A percentile compares a stretch with the other conserved stretches of the same genome.
Conservation (phyloP, 2,329 filamentous ascomycete genomes). For the Pezizomycotina sp. region DNA sequence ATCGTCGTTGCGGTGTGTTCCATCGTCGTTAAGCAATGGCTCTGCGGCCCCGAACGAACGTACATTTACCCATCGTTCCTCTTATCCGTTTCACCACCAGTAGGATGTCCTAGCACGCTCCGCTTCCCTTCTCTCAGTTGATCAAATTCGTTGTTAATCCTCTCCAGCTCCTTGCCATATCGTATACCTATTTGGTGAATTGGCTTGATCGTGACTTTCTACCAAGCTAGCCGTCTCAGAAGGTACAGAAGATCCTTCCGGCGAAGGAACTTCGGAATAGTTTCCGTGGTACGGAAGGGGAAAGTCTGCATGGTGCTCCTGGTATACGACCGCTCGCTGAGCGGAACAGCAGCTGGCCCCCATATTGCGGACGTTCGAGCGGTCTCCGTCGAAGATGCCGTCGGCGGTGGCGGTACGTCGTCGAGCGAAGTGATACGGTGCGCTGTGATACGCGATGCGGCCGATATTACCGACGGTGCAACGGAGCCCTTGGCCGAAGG, state of each 20-base stretch:
- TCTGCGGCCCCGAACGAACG: constrained; percentile 11
- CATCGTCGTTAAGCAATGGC: constrained; percentile 9
- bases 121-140: constrained; percentile 17
- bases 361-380: constrained; percentile 13
- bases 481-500: too few relatives aligned
- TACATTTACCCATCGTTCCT: constrained; percentile 14
- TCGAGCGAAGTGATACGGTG: constrained; percentile 9
- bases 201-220: constrained; percentile 12
- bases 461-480: constrained; percentile 11
- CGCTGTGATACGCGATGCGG: constrained; percentile 14
- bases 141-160: constrained; percentile 17
- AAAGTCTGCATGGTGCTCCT: constrained; percentile 13
- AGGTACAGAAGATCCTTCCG: constrained; percentile 13
- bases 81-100: constrained; percentile 13
- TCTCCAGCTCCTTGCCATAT: constrained; percentile 16
- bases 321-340: constrained; percentile 13
- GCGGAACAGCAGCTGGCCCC: constrained; percentile 13
- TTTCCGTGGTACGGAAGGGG: constrained; percentile 13
- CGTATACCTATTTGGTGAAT: constrained; percentile 11
- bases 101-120: constrained; percentile 13
- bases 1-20: constrained; percentile 11
- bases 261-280: constrained; percentile 11
- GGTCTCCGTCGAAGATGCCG: constrained; percentile 11
- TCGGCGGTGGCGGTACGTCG: constrained; percentile 13
- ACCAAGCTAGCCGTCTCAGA: constrained; percentile 8